Evolutionary conservation across 2,329 filamentous ascomycete species (phyloP).

Genomic region (Cladosporium sp.): DNA sequence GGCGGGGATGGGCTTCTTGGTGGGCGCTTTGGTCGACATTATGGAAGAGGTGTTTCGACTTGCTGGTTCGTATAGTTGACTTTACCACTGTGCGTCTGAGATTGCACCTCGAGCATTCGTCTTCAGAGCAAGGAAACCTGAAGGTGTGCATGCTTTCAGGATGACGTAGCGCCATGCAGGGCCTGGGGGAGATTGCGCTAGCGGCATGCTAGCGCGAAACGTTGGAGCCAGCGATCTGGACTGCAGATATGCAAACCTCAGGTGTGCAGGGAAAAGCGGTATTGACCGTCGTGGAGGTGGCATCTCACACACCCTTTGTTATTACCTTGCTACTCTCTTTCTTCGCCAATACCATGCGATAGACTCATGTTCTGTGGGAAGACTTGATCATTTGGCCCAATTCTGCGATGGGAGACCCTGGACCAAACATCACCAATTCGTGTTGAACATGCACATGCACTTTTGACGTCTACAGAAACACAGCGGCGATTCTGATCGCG

Average conservation of each 20-base stretch:
- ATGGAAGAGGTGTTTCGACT: not conserved
- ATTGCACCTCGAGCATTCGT: not conserved
- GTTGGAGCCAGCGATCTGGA: not conserved
- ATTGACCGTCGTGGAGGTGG: not conserved
- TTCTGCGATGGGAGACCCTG: not conserved
- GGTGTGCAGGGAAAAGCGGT: not conserved
- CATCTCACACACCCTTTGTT: no score
- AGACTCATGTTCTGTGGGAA: not conserved
- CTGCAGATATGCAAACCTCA: not conserved
- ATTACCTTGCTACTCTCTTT: no score
- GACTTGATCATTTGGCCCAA: not conserved
- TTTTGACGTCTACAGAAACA: not conserved
- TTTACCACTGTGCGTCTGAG: not conserved
- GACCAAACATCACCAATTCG: not conserved
- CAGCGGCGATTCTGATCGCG: not conserved
- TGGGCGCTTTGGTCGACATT: slow-evolving; percentile 14
- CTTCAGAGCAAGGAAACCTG: no score
- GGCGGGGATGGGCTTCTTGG: slow-evolving; percentile 14
- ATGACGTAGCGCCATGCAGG: not conserved
- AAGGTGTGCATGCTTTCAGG: no score
- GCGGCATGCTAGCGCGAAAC: not conserved
- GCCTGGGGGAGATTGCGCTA: no score
- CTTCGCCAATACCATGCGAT: not conserved
- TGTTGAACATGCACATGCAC: not conserved
- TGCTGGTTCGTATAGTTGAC: not conserved